Evolutionary conservation across 169 alveolate species (phyloP), one percentile per base, ranked within the genome.

Genomic region (Theileria orientalis): DNA sequence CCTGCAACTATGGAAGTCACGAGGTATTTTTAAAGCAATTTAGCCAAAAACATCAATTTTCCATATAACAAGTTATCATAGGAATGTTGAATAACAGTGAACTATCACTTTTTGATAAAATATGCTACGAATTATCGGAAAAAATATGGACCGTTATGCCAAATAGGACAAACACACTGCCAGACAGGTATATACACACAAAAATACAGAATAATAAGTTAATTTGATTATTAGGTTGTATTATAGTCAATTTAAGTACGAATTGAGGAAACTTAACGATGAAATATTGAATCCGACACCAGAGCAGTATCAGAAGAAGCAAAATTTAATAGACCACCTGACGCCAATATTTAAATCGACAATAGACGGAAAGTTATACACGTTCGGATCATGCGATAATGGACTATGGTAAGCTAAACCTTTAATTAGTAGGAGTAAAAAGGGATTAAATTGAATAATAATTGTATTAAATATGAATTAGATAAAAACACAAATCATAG

Each of bases 331-430:
- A 25, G 30, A 21, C 82, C 49, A 74, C 23, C 69, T 77, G 3
- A 77, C 66, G 44, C 42, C 79, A 19, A 52, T 63, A 27, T 51
- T 79, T 0, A 84, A 79, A 27, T 19, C 44, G 0, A 42, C 76
- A 19, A 41, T 77, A 13, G 47, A 73, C 14, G 87, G 87, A 11
- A 79, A 52, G n/a, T 25, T 79, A 5, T 76, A 79, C 30, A 70
- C 87, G 2, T 79, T 79, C 35, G 87, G 87, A 11, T 79, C 87
- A 6, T 79, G 87, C 33, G 83, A 70, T 21, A 71, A 70, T 23
- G 87, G 87, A 11, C 42, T 79, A 54, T 79, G 87, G 87, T 77
- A 44, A n/a, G n/a, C n/a, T n/a, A n/a, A n/a, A n/a, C n/a, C n/a
- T n/a, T n/a, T n/a, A n/a, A n/a, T n/a, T n/a, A n/a, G n/a, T n/a